A percentile compares a stretch with the other conserved stretches of the same genome.
Conservation (phyloP, 257 asterid species). For the Solanum neorickii region DNA sequence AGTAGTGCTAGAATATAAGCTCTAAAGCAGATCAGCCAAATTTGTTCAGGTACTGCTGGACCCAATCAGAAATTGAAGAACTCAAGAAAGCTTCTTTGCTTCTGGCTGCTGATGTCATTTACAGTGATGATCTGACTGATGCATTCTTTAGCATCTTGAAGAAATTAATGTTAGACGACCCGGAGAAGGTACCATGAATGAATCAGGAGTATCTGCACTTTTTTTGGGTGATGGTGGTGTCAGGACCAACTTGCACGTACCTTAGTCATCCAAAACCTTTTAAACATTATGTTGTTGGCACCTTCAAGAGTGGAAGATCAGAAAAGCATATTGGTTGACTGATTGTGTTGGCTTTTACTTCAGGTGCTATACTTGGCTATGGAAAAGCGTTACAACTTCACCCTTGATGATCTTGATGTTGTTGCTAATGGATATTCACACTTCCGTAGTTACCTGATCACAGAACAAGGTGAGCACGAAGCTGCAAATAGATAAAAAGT, state of each 20-base stretch:
- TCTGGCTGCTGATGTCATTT: conserved; percentile 94
- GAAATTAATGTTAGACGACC: conserved; percentile 45
- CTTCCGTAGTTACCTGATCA: conserved; percentile 45
- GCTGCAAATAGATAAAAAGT: background rate
- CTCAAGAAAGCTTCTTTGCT: conserved; percentile 61
- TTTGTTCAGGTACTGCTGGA: conserved; percentile 60
- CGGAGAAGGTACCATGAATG: conserved; percentile 45
- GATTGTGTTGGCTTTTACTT: background rate
- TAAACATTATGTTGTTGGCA: background rate
- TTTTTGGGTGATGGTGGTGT: background rate
- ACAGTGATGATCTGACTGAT: conserved; percentile 69
- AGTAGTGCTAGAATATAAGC: background rate
- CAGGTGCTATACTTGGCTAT: conserved; percentile 84
- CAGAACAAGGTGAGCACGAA: conserved; percentile 28
- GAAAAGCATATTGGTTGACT: background rate
- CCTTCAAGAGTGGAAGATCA: background rate
- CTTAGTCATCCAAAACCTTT: background rate
- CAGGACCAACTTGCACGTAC: background rate
- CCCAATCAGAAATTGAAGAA: conserved; percentile 49
- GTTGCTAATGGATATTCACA: conserved; percentile 86
- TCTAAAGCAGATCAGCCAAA: background rate
- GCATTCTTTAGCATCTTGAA: conserved; percentile 52
- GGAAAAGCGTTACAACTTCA: conserved; percentile 90
- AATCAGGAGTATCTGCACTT: background rate
- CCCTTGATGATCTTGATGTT: conserved; percentile 68